These are phyloP conservation scores for Pleurotus tuoliensis DNA, from an alignment of 768 basidiomycete genomes.

Conservation along the genomic window DNA sequence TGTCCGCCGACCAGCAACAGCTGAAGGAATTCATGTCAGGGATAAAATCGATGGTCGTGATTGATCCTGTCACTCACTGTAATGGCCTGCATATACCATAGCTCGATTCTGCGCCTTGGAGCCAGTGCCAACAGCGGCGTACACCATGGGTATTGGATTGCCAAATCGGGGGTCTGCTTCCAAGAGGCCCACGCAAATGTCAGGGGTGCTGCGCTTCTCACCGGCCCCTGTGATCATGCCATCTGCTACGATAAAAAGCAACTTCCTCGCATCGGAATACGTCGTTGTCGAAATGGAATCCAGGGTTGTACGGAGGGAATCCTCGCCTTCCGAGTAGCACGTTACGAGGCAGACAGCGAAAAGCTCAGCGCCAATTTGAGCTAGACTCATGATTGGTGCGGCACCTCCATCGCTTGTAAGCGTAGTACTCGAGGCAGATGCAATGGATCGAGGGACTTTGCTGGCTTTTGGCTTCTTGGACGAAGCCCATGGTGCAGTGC, in stretches of 20 bases:
- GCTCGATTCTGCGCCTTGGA: constrained; percentile 89
- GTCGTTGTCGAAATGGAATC: constrained; percentile 90
- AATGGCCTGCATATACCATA: constrained; percentile 99
- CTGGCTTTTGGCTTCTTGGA: constrained; percentile 42
- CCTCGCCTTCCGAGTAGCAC: constrained; percentile 96
- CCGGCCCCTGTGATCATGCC: constrained; percentile 99
- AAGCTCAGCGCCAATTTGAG: constrained; percentile 91
- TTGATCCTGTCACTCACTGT: constrained; percentile 58
- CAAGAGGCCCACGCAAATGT: constrained; percentile 88
- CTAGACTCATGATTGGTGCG: constrained; percentile 72
- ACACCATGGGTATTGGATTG: constrained; percentile 93
- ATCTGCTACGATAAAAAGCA: constrained; percentile 93
- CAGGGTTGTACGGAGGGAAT: constrained; percentile 84
- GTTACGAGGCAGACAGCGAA: constrained; percentile 96
- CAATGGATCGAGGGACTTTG: constrained; percentile 47
- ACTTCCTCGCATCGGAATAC: constrained; percentile 89
- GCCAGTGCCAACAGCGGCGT: constrained; percentile 86
- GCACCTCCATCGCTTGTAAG: constrained; percentile 36
- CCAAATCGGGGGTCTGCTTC: constrained; percentile 96
- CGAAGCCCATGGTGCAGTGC: constrained; percentile 93
- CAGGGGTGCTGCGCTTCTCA: constrained; percentile 93
- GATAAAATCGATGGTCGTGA: background rate
- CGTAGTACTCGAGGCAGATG: constrained; percentile 55
- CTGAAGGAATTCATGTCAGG: constrained; percentile 28
- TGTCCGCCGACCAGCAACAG: constrained; percentile 83